A percentile compares a stretch with the other conserved stretches of the same genome.
Evolutionary conservation across 2,329 filamentous ascomycete species (phyloP).

Genomic region (Penicillium brasilianum): DNA sequence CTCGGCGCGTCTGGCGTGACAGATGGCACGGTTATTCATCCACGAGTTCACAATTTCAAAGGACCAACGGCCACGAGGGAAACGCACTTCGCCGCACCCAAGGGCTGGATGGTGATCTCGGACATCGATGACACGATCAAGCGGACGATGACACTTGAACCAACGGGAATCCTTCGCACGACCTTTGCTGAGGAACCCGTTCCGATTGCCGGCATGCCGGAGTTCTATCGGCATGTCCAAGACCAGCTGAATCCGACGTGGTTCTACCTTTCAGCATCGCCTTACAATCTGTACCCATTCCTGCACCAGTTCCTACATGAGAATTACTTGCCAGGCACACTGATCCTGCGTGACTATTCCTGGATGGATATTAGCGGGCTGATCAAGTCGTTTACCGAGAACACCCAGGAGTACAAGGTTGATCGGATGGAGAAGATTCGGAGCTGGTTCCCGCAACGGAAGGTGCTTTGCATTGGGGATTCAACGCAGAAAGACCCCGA

Average conservation of each 20-base stretch:
- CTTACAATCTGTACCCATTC: constrained; percentile 93
- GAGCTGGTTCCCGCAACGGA: constrained; percentile 75
- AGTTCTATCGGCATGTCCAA: constrained; percentile 74
- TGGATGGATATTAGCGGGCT: constrained; percentile 86
- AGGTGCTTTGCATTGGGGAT: constrained; percentile 85
- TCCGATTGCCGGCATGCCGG: constrained; percentile 79
- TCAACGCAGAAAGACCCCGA: constrained; percentile 92
- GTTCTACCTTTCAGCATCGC: constrained; percentile 93
- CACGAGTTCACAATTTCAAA: constrained; percentile 35
- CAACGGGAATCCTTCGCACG: constrained; percentile 77
- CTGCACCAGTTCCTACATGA: constrained; percentile 73
- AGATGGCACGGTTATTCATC: constrained; percentile 56
- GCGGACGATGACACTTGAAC: constrained; percentile 78
- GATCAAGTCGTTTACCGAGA: constrained; percentile 76
- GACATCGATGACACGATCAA: constrained; percentile 98
- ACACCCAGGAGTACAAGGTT: constrained; percentile 85
- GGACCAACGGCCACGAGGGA: constrained; percentile 61
- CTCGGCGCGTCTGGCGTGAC: constrained; percentile 53
- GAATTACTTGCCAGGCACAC: constrained; percentile 76
- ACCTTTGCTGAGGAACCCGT: constrained; percentile 80
- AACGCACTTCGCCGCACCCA: constrained; percentile 74
- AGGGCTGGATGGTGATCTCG: constrained; percentile 84
- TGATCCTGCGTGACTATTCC: constrained; percentile 82
- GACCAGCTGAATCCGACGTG: constrained; percentile 68
- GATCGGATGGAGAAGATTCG: constrained; percentile 79